Conservation (phyloP, 108 stramenopile species). For the Aureococcus anophagefferens region DNA sequence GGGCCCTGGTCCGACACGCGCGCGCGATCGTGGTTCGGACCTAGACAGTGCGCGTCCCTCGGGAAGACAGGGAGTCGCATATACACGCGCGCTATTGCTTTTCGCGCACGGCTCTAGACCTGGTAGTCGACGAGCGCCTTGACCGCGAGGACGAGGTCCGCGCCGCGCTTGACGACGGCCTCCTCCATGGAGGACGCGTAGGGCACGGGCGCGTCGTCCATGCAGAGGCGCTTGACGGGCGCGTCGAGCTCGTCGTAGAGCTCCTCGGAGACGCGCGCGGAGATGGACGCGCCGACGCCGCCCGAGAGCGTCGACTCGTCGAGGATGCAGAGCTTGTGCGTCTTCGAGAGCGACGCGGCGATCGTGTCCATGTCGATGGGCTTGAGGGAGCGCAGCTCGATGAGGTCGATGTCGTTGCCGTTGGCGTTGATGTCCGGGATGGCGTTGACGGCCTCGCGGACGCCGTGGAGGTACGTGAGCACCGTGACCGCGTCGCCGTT, state of each 20-base stretch:
- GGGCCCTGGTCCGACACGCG: too few species aligned
- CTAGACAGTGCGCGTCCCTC: too few species aligned
- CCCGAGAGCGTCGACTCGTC: constrained; percentile 91
- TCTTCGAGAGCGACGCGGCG: constrained; percentile 61
- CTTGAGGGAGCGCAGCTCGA: constrained; percentile 90
- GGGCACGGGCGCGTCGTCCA: constrained; percentile 96
- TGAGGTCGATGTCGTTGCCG: constrained; percentile 90
- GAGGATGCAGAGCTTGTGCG: constrained; percentile 83
- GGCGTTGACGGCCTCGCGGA: constrained; percentile 75
- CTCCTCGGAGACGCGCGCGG: constrained; percentile 82
- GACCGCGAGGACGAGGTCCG: constrained; percentile 71
- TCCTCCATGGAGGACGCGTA: constrained; percentile 92
- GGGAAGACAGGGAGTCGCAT: too few species aligned
- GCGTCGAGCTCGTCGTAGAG: constrained; percentile 90
- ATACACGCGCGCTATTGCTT: too few species aligned
- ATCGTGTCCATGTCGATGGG: constrained; percentile 94
- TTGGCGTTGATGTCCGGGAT: constrained; percentile 65
- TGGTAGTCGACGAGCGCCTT: constrained; percentile 47
- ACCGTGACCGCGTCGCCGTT: constrained; percentile 84
- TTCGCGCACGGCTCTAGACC: too few species aligned
- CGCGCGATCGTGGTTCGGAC: too few species aligned
- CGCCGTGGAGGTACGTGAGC: constrained; percentile 92
- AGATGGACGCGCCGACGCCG: constrained; percentile 91
- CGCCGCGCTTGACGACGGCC: constrained; percentile 82
- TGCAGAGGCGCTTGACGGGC: constrained; percentile 86